Conservation (phyloP, 2,329 filamentous ascomycete genomes). For the Lecanicillium sp. region DNA sequence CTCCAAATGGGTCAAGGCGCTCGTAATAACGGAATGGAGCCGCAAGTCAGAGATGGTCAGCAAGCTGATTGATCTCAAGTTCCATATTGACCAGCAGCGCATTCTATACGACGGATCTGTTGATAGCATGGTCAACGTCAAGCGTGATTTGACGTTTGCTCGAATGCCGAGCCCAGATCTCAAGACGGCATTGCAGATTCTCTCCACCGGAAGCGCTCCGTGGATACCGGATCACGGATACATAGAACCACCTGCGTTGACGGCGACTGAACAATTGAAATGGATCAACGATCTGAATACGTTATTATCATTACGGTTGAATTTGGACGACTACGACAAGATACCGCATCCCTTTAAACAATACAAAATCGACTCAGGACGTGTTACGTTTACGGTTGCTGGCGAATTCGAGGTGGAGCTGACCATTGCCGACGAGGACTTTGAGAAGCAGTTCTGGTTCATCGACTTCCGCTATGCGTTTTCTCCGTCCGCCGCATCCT, state of each 20-base stretch:
- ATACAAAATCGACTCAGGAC: conserved; percentile 75
- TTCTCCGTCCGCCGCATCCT: conserved; percentile 51
- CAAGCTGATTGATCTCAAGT: conserved; percentile 79
- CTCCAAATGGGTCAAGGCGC: conserved; percentile 83
- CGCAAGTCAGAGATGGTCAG: conserved; percentile 70
- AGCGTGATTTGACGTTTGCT: conserved; percentile 61
- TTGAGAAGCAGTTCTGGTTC: conserved; percentile 81
- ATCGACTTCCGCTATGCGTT: conserved; percentile 86
- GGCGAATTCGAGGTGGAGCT: conserved; percentile 91
- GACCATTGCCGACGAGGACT: conserved; percentile 79
- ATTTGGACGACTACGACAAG: conserved; percentile 70
- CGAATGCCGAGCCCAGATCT: conserved; percentile 86
- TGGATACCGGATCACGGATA: conserved; percentile 80
- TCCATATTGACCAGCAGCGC: conserved; percentile 60
- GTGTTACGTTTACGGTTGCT: conserved; percentile 76
- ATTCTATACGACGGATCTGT: conserved; percentile 52
- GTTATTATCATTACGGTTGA: conserved; percentile 72
- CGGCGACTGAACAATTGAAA: conserved; percentile 61
- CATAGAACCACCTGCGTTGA: conserved; percentile 63
- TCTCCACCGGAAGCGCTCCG: conserved; percentile 68
- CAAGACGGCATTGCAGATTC: conserved; percentile 75
- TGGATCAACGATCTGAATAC: conserved; percentile 78
- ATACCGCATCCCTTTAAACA: conserved; percentile 67
- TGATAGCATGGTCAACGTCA: conserved; percentile 60
- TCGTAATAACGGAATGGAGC: conserved; percentile 88